Evolutionary conservation across 345 rosid species (phyloP).

Genomic region (Ricinus communis): DNA sequence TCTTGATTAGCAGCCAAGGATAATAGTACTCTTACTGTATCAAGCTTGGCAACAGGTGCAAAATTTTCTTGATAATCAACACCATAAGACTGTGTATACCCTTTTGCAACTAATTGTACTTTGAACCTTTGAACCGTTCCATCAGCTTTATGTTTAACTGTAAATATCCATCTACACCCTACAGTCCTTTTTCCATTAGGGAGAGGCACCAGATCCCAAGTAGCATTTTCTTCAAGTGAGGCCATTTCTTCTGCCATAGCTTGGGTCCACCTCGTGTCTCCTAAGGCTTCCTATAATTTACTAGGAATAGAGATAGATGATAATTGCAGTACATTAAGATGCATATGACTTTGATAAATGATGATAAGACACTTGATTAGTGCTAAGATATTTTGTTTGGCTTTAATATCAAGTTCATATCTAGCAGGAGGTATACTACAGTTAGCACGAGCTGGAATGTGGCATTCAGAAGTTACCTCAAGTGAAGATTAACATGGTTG

Average conservation of each 20-base stretch:
- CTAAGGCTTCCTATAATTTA: not conserved
- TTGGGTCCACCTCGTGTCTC: not conserved
- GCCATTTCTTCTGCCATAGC: not conserved
- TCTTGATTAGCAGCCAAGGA: too few relatives aligned
- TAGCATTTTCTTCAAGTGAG: not conserved
- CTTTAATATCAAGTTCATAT: not conserved
- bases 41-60: not conserved
- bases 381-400: not conserved
- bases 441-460: not conserved
- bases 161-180: not conserved
- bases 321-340: not conserved
- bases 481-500: too few relatives aligned
- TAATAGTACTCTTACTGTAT: not conserved
- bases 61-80: not conserved
- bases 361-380: not conserved
- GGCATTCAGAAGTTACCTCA: too few relatives aligned
- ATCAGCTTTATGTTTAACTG: not conserved
- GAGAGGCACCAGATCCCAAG: not conserved
- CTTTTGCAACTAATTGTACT: not conserved
- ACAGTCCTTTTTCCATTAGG: not conserved
- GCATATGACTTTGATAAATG: not conserved
- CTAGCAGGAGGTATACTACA: not conserved
- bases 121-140: not conserved
- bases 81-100: not conserved
- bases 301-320: not conserved